Base-by-base conservation (phyloP, 1,139 yeast genomes). In the Pneumocystis canis region DNA sequence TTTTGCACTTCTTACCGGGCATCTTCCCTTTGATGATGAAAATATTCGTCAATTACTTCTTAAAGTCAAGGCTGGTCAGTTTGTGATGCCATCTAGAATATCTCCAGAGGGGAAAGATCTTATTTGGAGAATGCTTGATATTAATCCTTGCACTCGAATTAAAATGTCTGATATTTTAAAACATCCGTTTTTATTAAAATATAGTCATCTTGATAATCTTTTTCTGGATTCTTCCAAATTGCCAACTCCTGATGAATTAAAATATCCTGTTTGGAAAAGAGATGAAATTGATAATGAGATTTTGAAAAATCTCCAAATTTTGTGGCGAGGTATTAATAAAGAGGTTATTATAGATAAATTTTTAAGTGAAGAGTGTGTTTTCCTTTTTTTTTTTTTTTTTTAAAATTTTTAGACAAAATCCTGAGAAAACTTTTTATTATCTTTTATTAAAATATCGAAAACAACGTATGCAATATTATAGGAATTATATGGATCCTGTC, bases 11-110 rank as follows among this genome's bases (percentile, higher is more conserved):
- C 79, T 92, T 63, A 90, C 97, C 0, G 98, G 98, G 47, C 92
- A 92, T 73, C 78, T 92, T 66, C 98, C 98, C 0, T 94, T 94
- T 73, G 98, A 92, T 74, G 97, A 92, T 74, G 97, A 89, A 70
- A 89, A 89, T 73, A 89, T 92, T 68, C 80, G 97, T 68, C 84
- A 85, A 69, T 77, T 92, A 66, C 78, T 94, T 59, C 77, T 89
- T 69, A 92, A 92, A 73, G 98, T 92, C 40, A 97, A 92, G 75
- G 83, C 84, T 65, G 99, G 98, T 35, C 81, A 82, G 70, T 92
- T 84, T 72, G 79, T 80, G 62, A 89, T 92, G 87, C 97, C 97
- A 20, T 79, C 80, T 53, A 84, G 85, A 64, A 76, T 94, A 62
- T 84, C 94, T 2, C 71, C 78, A 64, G 96, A 90, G 69, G 97